These are phyloP conservation scores for Kwoniella dejecticola DNA, from an alignment of 768 basidiomycete genomes.

Conservation along the genomic window DNA sequence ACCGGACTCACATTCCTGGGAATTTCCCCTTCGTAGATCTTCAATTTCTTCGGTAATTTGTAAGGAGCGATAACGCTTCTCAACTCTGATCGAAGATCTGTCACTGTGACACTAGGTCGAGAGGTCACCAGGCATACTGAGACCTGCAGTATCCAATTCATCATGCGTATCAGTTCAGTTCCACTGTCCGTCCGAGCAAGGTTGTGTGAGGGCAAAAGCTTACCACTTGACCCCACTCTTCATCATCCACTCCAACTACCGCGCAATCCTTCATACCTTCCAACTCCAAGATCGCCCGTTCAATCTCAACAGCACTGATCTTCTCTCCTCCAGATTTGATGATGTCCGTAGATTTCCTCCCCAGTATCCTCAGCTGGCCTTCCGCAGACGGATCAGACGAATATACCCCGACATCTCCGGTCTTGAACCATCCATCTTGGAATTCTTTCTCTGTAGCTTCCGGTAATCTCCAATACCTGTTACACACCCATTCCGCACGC, in stretches of 20 bases:
- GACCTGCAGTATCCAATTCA: slow-evolving; percentile 18
- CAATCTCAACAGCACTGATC: slow-evolving; percentile 48
- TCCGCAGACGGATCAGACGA: slow-evolving; percentile 24
- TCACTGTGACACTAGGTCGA: slow-evolving; percentile 11
- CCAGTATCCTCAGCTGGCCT: slow-evolving; percentile 38
- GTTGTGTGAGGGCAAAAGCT: too few species aligned
- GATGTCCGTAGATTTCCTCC: slow-evolving; percentile 40
- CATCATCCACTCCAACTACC: slow-evolving; percentile 46
- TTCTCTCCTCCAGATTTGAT: slow-evolving; percentile 53
- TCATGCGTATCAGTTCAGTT: too few species aligned
- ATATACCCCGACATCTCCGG: slow-evolving; percentile 48
- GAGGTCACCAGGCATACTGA: slow-evolving; percentile 29
- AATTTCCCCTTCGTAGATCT: slow-evolving; percentile 30
- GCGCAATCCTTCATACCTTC: slow-evolving; percentile 41
- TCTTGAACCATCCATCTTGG: slow-evolving; percentile 49
- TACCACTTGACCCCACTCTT: slow-evolving; percentile 51
- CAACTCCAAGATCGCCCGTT: slow-evolving; percentile 43
- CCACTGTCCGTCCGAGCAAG: too few species aligned
- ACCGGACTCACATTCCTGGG: slow-evolving; percentile 36
- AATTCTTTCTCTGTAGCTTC: slow-evolving; percentile 45
- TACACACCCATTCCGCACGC: slow-evolving; percentile 20
- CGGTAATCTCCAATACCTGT: slow-evolving; percentile 40
- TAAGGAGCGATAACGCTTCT: slow-evolving; percentile 26
- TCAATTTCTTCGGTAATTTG: slow-evolving; percentile 30
- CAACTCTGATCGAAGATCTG: slow-evolving; percentile 24